Evolutionary conservation across 768 basidiomycete genomes (phyloP).

Genomic region (Tylopilus subfusipes): DNA sequence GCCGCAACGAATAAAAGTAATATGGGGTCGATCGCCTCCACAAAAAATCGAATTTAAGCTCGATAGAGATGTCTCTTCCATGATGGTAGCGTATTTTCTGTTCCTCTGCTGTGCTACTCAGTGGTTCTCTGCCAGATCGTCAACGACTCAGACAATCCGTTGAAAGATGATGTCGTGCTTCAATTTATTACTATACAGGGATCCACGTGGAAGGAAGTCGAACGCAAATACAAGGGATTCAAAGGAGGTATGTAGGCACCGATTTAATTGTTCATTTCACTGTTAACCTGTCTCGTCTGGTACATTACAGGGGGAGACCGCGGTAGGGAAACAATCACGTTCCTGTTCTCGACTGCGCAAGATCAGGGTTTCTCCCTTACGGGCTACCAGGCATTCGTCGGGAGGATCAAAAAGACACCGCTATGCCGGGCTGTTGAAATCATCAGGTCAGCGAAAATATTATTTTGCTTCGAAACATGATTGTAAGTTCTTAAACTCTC

Average conservation of each 20-base stretch:
- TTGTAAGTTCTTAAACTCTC: not conserved
- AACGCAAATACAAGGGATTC: constrained; percentile 20
- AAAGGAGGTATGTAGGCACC: constrained; percentile 21
- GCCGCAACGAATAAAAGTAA: constrained; percentile 9
- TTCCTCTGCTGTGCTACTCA: not conserved
- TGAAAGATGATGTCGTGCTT: constrained; percentile 22
- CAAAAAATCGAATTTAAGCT: constrained; percentile 16
- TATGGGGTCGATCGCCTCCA: constrained; percentile 7
- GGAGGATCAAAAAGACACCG: constrained; percentile 8
- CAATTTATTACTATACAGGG: constrained; percentile 12
- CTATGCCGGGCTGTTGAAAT: not conserved
- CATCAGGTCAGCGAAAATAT: constrained; percentile 14
- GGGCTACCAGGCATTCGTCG: constrained; percentile 21
- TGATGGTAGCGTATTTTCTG: constrained; percentile 11
- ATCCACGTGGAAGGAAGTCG: constrained; percentile 3
- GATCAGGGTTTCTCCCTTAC: constrained; percentile 17
- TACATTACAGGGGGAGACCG: constrained; percentile 21
- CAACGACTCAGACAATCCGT: constrained; percentile 1
- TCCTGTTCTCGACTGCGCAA: constrained; percentile 22
- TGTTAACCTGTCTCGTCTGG: not conserved
- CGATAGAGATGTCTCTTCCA: constrained; percentile 10
- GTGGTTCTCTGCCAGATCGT: constrained; percentile 20
- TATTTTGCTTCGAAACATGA: not conserved
- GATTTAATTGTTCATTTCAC: not conserved
- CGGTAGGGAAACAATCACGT: constrained; percentile 5